Conservation (phyloP, 495 filamentous ascomycete genomes). For the Hypomontagnella monticulosa region DNA sequence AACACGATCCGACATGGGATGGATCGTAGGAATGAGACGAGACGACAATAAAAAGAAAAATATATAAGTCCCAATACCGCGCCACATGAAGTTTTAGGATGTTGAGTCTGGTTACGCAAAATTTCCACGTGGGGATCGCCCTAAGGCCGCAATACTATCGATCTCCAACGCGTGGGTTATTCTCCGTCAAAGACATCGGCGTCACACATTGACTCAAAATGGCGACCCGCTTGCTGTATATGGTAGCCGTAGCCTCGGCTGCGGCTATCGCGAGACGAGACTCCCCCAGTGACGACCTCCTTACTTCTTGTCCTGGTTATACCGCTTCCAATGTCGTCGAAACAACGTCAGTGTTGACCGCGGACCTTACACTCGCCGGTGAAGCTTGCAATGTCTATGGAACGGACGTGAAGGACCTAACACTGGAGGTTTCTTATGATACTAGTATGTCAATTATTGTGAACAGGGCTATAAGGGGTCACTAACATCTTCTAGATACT, state of each 20-base stretch:
- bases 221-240: conserved; percentile 40
- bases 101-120: conserved; percentile 10
- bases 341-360: conserved; percentile 62
- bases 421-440: conserved; percentile 78
- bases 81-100: not conserved
- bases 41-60: not conserved
- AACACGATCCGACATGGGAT: not conserved
- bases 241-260: conserved; percentile 44
- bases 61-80: conserved; percentile 24
- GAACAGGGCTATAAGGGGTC: not conserved
- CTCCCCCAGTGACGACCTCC: conserved; percentile 39
- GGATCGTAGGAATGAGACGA: not conserved
- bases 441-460: conserved; percentile 63
- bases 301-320: conserved; percentile 74
- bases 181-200: conserved; percentile 3
- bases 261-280: conserved; percentile 38
- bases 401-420: conserved; percentile 70
- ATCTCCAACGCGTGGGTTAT: conserved; percentile 11
- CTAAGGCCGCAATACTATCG: conserved; percentile 10
- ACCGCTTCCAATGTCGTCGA: conserved; percentile 70
- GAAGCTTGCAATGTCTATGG: conserved; percentile 76
- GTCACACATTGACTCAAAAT: conserved; percentile 22
- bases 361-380: conserved; percentile 74
- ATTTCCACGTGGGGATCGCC: conserved; percentile 31
- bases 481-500: conserved; percentile 60